phyloP scores from a whole-genome alignment of 2,329 filamentous ascomycete genomes.

The Dothistroma septosporum region DNA sequence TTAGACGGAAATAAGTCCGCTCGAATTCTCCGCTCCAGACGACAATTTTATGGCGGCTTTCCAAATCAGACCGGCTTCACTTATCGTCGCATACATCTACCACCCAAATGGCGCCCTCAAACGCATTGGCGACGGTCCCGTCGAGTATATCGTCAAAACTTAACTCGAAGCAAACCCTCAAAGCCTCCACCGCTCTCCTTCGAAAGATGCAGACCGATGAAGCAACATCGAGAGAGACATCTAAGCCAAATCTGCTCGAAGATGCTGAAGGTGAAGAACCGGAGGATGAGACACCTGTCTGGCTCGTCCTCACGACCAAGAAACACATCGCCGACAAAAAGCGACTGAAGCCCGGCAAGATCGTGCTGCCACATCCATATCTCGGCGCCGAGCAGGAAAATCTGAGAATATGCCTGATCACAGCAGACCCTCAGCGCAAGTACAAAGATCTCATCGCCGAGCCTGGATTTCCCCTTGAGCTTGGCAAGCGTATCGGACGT shows the following conservation, averaged over 20 bases:
- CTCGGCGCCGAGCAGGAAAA: slow-evolving; percentile 47
- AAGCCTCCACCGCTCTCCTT: slow-evolving; percentile 57
- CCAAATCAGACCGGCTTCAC: background rate
- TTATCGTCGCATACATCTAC: background rate
- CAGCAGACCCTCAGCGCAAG: slow-evolving; percentile 72
- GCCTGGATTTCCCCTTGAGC: slow-evolving; percentile 52
- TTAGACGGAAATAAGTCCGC: background rate
- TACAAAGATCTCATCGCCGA: slow-evolving; percentile 86
- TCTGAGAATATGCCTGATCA: slow-evolving; percentile 79
- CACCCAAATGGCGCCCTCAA: slow-evolving; percentile 29
- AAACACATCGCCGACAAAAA: slow-evolving; percentile 68
- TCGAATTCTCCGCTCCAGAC: background rate
- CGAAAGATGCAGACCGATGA: slow-evolving; percentile 45
- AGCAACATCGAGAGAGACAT: slow-evolving; percentile 45
- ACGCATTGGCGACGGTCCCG: slow-evolving; percentile 35
- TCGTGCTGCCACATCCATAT: slow-evolving; percentile 55
- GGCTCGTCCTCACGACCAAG: slow-evolving; percentile 61
- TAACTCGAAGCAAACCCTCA: slow-evolving; percentile 50
- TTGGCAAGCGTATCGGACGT: slow-evolving; percentile 48
- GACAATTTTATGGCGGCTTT: background rate
- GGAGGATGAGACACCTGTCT: slow-evolving; percentile 53
- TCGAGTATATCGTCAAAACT: slow-evolving; percentile 33
- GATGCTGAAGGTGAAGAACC: slow-evolving; percentile 44
- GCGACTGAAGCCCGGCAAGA: slow-evolving; percentile 78
- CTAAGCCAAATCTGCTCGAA: slow-evolving; percentile 54